phyloP scores from a whole-genome alignment of 83 land plant genomes.

The Larix sibirica region DNA sequence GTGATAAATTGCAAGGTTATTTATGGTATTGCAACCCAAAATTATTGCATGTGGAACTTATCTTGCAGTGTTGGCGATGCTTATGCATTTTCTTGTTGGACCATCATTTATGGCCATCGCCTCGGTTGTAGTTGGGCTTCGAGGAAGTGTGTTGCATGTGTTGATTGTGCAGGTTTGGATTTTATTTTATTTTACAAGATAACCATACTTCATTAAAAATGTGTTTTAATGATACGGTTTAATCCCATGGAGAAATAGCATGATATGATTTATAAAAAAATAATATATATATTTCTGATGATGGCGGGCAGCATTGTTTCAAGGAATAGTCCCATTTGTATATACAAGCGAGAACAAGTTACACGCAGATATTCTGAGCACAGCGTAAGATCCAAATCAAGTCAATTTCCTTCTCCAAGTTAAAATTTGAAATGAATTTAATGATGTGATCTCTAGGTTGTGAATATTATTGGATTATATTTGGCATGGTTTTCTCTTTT shows the following conservation, averaged over 20 bases:
- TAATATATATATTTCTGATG: too few relatives aligned
- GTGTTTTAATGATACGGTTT: neutral
- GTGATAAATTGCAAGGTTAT: conserved; percentile 34
- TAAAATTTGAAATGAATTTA: neutral
- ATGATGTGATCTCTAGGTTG: too few relatives aligned
- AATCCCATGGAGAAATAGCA: neutral
- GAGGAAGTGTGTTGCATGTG: conserved; percentile 44
- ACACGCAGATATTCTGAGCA: conserved; percentile 57
- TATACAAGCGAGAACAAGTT: conserved; percentile 39
- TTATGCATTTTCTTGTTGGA: conserved; percentile 46
- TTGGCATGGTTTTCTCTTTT: conserved; percentile 23
- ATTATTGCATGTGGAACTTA: conserved; percentile 44
- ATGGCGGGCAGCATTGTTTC: conserved; percentile 53
- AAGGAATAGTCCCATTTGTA: conserved; percentile 47
- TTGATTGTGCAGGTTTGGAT: conserved; percentile 54
- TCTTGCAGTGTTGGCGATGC: conserved; percentile 44
- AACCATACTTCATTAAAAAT: neutral
- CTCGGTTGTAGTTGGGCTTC: conserved; percentile 48
- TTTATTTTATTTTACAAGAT: neutral
- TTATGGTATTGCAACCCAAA: conserved; percentile 58
- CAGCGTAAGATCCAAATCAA: conserved; percentile 36
- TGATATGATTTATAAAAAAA: neutral
- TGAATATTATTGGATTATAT: conserved; percentile 18
- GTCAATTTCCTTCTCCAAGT: neutral
- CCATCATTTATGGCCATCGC: conserved; percentile 59